Evolutionary conservation across 2,329 filamentous ascomycete species (phyloP).

Genomic region (Neofusicoccum parvum): DNA sequence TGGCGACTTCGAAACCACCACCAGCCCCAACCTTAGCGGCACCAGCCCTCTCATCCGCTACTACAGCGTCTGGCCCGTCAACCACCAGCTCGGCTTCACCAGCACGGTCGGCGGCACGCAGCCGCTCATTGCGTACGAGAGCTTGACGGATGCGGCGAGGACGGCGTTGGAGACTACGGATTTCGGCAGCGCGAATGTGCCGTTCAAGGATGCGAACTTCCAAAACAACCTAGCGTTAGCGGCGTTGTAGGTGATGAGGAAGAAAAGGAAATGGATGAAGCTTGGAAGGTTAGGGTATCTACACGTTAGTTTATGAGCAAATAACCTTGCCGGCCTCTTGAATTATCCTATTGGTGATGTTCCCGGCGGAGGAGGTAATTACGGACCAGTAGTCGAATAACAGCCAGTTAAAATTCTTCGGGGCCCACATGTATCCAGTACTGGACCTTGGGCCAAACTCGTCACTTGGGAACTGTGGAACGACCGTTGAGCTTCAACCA

Average conservation of each 20-base stretch:
- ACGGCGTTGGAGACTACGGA: constrained; percentile 49
- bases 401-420: too few relatives aligned
- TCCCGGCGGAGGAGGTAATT: too few relatives aligned
- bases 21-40: constrained; percentile 45
- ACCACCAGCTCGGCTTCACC: constrained; percentile 51
- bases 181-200: constrained; percentile 51
- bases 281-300: too few relatives aligned
- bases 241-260: constrained; percentile 24
- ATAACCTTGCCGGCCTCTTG: too few relatives aligned
- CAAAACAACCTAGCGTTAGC: constrained; percentile 45
- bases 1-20: constrained; percentile 51
- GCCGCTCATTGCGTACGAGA: constrained; percentile 54
- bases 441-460: too few relatives aligned
- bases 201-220: constrained; percentile 53
- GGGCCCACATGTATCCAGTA: too few relatives aligned
- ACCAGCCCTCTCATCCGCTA: constrained; percentile 53
- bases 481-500: too few relatives aligned
- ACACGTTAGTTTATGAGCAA: too few relatives aligned
- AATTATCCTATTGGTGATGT: too few relatives aligned
- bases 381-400: too few relatives aligned
- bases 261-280: too few relatives aligned
- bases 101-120: constrained; percentile 45
- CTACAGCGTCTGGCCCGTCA: constrained; percentile 50
- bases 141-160: constrained; percentile 47
- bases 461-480: too few relatives aligned